Base-by-base conservation (phyloP, 257 asterid species). In the Solanum etuberosum region DNA sequence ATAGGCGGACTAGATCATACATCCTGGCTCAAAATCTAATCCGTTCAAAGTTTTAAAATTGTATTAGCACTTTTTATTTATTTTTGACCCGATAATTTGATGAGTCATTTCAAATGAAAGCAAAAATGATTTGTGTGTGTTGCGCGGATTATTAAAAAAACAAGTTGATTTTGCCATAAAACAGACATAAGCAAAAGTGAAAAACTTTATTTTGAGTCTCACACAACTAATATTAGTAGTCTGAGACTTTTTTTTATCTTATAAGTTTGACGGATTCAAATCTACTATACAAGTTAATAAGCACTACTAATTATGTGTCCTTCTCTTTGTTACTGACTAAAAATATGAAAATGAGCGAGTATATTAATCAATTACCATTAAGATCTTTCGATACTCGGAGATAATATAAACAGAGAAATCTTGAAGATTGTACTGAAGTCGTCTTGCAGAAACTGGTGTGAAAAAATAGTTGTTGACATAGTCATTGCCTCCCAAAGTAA, bases 401-500 rank as follows among this genome's bases (percentile, higher is more conserved):
- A 96, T 89, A 92, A 94, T 94, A 23, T 87, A 73, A 6, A 42
- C 73, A 42, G 92, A 92, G 74, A 73, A 96, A 83, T 89, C 95
- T 21, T 91, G 90, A 85, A 96, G 88, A 61, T 81, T 87, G 29
- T 61, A 92, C 25, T 94, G 94, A 82, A 94, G 89, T 57, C 94
- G 86, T 87, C 99, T 85, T 5, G 77, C 25, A 23, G 92, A 86
- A 1, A 94, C 27, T 11, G 99, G 97, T 4, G 93, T 83, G 81
- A 94, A 31, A 88, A 93, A 96, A 85, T 96, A 96, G 84, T 96
- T 96, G 88, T 96, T 96, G 76, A 96, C 97, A 83, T 78, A 96
- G 88, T 96, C 99, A 63, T 96, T 96, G 23, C 98, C 98, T 4
- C 98, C 98, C 32, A 96, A 91, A 0, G 95, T 92, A 70, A 96